Evolutionary conservation across 805 yeast genomes (phyloP), one percentile per base, ranked within the genome.

Genomic region (Ascoidea asiatica): DNA sequence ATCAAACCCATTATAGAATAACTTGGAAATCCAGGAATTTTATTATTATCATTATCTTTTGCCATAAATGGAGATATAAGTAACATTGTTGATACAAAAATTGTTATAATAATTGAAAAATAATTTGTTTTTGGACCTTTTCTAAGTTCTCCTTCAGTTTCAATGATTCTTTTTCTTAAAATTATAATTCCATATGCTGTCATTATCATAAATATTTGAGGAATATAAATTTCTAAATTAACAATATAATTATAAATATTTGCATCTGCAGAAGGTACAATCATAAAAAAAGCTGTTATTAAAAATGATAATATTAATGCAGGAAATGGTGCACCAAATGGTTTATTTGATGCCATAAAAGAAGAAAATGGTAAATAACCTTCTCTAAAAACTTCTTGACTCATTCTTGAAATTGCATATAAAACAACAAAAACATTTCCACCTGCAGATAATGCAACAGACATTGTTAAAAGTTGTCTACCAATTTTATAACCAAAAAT

Each of bases 321-420:
- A 17, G 72, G 72, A 19, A 77, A 54, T 2, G 86, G 84, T 1
- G 81, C 75, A 19, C 71, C 73, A 46, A 57, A 60, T 1, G 79
- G 79, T 65, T 69, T 66, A 49, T 77, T 77, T 5, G 75, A 68
- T 0, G 81, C 75, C 69, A 77, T 61, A 33, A 62, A 50, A 19
- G 52, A 54, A 3, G 79, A 68, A 45, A 63, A 73, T 7, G 86
- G 86, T 13, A 77, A 53, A 46, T 66, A 73, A 0, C 84, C 84
- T 51, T 77, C 82, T 45, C 81, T 62, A 50, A 79, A 77, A 4
- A 73, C 72, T 56, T 78, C 84, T 54, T 79, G 86, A 49, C 74
- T 74, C 63, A 74, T 72, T 54, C 86, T 64, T 0, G 82, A 74
- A 8, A 75, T 63, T 4, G 77, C 68, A 54, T 77, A 79, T 17